Evolutionary conservation across 495 filamentous ascomycete species (phyloP).

Genomic region (Penicillium dipodomyicola): DNA sequence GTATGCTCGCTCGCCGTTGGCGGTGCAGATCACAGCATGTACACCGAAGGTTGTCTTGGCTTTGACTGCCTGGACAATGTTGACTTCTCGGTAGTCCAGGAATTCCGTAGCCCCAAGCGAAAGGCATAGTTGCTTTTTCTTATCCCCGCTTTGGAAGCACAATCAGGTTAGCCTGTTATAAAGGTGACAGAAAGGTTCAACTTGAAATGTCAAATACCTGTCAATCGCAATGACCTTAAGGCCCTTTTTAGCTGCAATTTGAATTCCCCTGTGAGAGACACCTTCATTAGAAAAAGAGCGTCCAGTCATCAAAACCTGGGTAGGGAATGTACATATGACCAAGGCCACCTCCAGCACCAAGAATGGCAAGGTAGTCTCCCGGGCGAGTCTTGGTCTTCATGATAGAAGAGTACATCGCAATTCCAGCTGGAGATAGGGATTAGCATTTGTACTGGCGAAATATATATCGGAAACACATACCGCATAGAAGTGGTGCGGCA

Average conservation of each 20-base stretch:
- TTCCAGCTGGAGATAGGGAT: constrained; percentile 30
- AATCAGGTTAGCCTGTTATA: not conserved
- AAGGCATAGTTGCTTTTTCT: constrained; percentile 42
- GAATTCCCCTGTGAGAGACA: constrained; percentile 33
- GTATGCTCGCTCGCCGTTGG: constrained; percentile 41
- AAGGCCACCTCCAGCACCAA: constrained; percentile 45
- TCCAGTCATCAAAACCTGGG: not conserved
- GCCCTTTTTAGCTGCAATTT: constrained; percentile 43
- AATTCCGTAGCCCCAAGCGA: constrained; percentile 39
- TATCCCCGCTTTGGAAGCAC: constrained; percentile 29
- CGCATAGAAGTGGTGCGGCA: constrained; percentile 43
- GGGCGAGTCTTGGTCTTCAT: constrained; percentile 41
- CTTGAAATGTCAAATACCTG: constrained; percentile 22
- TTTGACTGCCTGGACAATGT: constrained; percentile 38
- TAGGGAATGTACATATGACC: constrained; percentile 40
- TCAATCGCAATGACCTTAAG: constrained; percentile 46
- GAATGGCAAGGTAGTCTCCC: constrained; percentile 42
- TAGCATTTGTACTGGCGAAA: not conserved
- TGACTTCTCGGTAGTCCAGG: constrained; percentile 39
- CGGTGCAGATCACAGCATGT: constrained; percentile 46
- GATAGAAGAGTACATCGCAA: constrained; percentile 50
- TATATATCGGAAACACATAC: constrained; percentile 19
- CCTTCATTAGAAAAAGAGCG: not conserved
- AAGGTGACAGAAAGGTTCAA: not conserved
- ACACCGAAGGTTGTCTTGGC: constrained; percentile 37